Evolutionary conservation across 2,329 filamentous ascomycete species (phyloP), one percentile per base, ranked within the genome.

Genomic region (Colletotrichum tamarilloi): DNA sequence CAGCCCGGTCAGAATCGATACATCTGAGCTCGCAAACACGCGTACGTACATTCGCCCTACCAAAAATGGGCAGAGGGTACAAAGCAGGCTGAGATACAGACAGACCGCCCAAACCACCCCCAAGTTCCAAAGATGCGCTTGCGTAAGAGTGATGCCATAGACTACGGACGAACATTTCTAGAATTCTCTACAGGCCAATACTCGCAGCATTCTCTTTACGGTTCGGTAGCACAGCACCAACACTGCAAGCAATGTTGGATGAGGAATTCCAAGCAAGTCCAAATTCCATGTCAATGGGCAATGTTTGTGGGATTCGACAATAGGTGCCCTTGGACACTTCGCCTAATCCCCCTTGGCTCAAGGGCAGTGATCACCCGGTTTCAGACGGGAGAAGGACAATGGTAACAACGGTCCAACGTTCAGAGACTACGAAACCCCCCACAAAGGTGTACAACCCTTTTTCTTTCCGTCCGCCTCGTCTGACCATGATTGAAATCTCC

Each of bases 201-300:
- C 24, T 67, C 49, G 55, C 64, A 67, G 64, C 24, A 59, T 56
- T 56, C 49, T 56, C 30, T 46, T 35, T 58, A 42, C 28, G 22
- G 28, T 19, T 26, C 65, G 22, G 65, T 24, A 42, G 28, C 65
- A 62, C 42, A 28, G 58, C 22, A 19, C 42, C 19, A 49, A 16
- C 28, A 42, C 42, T 62, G 57, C 46, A 58, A 24, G 32, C 28
- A 30, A 30, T 55, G 22, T 22, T 46, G 5, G 65, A 62, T 59
- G 57, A 26, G 46, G 62, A 52, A 64, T 7, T 22, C 30, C n/a
- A 3, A 7, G 14, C 55, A 59, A 28, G 16, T 38, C 28, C 65
- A 62, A 24, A 30, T 26, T 8, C 46, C n/a, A 68, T n/a, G 32
- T 63, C 66, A 55, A 56, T n/a, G n/a, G 6, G 30, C n/a, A 49